Percentiles rank a stretch among this genome's conserved stretches.
phyloP scores from a whole-genome alignment of 2,329 filamentous ascomycete genomes.

The Microsporum audouinii region DNA sequence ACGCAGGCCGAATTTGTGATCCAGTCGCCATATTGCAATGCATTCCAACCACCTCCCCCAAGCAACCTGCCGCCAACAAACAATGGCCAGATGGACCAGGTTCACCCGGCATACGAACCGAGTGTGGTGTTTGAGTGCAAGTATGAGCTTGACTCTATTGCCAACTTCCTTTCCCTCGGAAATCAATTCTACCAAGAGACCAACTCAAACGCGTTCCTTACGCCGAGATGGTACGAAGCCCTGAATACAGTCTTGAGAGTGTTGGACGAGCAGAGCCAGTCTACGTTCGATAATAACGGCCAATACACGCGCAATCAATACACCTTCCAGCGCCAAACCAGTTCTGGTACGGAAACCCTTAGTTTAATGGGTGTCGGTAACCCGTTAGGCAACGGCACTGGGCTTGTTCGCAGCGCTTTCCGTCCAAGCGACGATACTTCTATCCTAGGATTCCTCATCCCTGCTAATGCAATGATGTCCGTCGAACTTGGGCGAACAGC shows the following conservation, averaged over 20 bases:
- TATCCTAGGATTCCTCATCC: constrained; percentile 88
- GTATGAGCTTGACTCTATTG: constrained; percentile 92
- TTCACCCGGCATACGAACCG: constrained; percentile 79
- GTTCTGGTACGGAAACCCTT: constrained; percentile 79
- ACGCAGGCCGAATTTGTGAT: constrained; percentile 94
- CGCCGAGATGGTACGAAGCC: constrained; percentile 64
- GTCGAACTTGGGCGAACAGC: constrained; percentile 72
- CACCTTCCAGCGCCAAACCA: constrained; percentile 73
- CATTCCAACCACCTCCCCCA: constrained; percentile 86
- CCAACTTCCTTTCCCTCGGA: constrained; percentile 72
- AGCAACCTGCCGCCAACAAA: constrained; percentile 59
- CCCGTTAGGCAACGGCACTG: constrained; percentile 71
- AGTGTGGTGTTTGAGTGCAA: constrained; percentile 92
- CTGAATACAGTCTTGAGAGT: constrained; percentile 62
- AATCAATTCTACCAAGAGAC: constrained; percentile 82
- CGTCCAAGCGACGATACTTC: constrained; percentile 90
- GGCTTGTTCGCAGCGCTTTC: constrained; percentile 82
- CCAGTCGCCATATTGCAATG: constrained; percentile 91
- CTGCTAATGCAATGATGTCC: constrained; percentile 91
- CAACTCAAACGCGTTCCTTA: constrained; percentile 65
- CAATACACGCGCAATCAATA: constrained; percentile 63
- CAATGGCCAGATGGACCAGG: constrained; percentile 71
- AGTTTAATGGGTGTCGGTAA: constrained; percentile 77
- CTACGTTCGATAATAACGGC: constrained; percentile 66
- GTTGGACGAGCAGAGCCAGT: constrained; percentile 63